phyloP scores from a whole-genome alignment of 306 rosid species.

The Ormosia semicastrata region DNA sequence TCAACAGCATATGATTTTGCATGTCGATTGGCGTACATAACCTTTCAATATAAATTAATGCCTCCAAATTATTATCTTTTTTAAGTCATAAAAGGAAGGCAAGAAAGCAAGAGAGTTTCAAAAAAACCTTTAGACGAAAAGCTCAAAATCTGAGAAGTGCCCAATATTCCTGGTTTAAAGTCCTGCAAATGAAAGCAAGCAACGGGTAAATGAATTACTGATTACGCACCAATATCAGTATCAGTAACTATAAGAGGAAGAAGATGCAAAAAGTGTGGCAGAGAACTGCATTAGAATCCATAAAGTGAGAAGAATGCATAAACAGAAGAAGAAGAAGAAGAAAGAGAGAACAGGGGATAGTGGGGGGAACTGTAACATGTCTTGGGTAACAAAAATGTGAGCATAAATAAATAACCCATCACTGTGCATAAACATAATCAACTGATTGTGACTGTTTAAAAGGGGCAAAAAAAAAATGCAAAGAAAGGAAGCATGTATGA shows the following conservation, averaged over 20 bases:
- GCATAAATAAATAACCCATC: not conserved
- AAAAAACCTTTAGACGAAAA: constrained; percentile 69
- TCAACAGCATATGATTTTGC: not conserved
- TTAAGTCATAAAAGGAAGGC: not conserved
- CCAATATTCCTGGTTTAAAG: constrained; percentile 45
- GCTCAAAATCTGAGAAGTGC: constrained; percentile 50
- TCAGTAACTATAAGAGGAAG: not conserved
- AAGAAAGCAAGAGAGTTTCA: not conserved
- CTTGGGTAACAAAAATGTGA: not conserved
- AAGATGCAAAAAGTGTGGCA: not conserved
- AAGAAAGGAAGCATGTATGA: not conserved
- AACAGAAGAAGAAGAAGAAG: not conserved
- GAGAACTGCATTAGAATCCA: constrained; percentile 4
- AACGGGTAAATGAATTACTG: not conserved
- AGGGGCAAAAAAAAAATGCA: not conserved
- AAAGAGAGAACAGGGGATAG: not conserved
- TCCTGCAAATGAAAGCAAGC: constrained; percentile 45
- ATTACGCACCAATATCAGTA: constrained; percentile 1
- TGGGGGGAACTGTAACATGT: not conserved
- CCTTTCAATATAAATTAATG: not conserved
- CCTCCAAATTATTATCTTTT: not conserved
- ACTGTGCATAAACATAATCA: not conserved
- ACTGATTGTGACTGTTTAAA: not conserved
- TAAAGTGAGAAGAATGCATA: not conserved
- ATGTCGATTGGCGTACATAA: not conserved